Base-by-base conservation (phyloP, 2,329 filamentous ascomycete genomes). In the Paramyrothecium roridum region DNA sequence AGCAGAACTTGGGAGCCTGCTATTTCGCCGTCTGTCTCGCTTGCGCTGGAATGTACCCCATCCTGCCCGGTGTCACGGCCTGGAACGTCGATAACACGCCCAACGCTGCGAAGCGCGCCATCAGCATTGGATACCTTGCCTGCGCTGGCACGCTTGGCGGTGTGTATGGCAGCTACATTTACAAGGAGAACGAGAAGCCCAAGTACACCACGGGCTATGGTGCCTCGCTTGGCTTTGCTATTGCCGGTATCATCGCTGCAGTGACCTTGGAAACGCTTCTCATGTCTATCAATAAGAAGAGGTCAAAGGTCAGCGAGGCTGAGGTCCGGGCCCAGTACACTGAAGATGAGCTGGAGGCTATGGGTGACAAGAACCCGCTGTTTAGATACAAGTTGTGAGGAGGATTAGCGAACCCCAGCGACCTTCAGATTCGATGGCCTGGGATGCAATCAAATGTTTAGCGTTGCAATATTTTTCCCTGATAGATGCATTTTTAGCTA, bases 71-170 rank as follows among this genome's bases (percentile, higher is more conserved):
- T 3, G 66, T 60, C 11, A 72, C 67, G 20, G 67, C 72, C 2
- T 75, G 72, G 72, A 71, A 67, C 11, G 60, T 70, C 4, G 67
- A 67, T 55, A 75, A 75, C 34, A 63, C 68, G 1, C 66, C 69
- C 0, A 64, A 66, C 3, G 64, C 71, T 0, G 64, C 64, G 0
- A 75, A 71, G 51, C 60, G 72, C 1, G 70, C 70, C 0, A 65
- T 72, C 45, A 72, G 69, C 1, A 72, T 73, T 45, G 73, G 64
- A 0, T 68, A 64, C 8, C 58, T 75, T 2, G 70, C 72, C 11
- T 62, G 59, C 0, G 52, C 61, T 0, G 63, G 63, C 2, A 66
- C 62, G 0, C 54, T 61, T 6, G 64, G 64, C 10, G 64, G 64
- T 16, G 62, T 66, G 8, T 56, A 63, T 13, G 64, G 64, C 0